A percentile compares a stretch with the other conserved stretches of the same genome.
Conservation (phyloP, 2,329 filamentous ascomycete species). For the Colletotrichum magnum region DNA sequence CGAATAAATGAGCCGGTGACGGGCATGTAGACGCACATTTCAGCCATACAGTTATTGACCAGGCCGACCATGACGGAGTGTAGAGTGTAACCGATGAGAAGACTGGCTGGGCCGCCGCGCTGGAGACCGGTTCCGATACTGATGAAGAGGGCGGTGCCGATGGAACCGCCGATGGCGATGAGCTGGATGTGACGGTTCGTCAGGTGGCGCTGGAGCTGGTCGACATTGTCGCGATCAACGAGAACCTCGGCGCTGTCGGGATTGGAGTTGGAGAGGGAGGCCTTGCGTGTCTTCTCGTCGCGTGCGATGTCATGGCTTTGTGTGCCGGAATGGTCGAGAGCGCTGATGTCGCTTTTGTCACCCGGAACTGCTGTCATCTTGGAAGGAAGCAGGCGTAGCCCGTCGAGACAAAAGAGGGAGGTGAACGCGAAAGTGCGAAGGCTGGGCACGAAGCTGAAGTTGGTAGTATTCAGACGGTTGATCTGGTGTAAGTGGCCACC, state of each 20-base stretch:
- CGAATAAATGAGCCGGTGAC: conserved; percentile 75
- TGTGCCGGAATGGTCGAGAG: neutral
- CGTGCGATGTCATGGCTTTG: conserved; percentile 7
- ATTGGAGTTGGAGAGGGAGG: conserved; percentile 4
- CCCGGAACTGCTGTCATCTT: conserved; percentile 4
- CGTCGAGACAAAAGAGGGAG: neutral
- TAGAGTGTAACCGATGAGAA: conserved; percentile 71
- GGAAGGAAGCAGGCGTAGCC: neutral
- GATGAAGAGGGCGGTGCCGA: conserved; percentile 72
- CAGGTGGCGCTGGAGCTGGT: conserved; percentile 55
- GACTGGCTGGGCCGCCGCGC: conserved; percentile 60
- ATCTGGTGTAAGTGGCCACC: conserved; percentile 2
- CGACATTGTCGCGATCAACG: conserved; percentile 29
- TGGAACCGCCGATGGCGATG: conserved; percentile 71
- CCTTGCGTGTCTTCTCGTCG: conserved; percentile 23
- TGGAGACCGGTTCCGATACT: conserved; percentile 70
- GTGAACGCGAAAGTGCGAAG: neutral
- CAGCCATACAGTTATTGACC: conserved; percentile 76
- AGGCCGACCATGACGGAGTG: conserved; percentile 70
- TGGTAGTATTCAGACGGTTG: neutral
- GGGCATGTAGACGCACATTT: conserved; percentile 75
- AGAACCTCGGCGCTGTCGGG: conserved; percentile 7
- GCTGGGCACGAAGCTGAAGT: too few species aligned
- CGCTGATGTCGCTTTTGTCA: conserved; percentile 2
- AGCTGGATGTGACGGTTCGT: conserved; percentile 71